Evolutionary conservation across 768 basidiomycete species (phyloP), one percentile per base, ranked within the genome.

Genomic region (Trametes coccinea): DNA sequence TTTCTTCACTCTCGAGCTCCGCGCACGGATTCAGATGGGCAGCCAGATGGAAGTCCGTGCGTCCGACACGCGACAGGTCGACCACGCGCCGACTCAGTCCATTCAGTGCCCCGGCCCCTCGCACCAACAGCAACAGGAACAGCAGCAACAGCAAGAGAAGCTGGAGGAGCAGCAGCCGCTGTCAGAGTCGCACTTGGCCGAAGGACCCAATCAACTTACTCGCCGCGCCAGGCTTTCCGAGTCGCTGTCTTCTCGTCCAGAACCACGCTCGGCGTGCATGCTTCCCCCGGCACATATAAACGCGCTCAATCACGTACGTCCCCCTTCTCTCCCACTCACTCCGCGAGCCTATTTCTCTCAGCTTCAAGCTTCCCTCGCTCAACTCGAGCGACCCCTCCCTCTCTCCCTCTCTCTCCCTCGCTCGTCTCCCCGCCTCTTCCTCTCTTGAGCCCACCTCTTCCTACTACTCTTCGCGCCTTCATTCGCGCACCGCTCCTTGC

Each of bases 201-300:
- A 22, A 8, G 49, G 30, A 27, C 41, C 41, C 49, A 45, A 52
- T 59, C 57, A 22, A 14, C 22, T 37, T 41, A 30, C 14, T 16
- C 41, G 41, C 41, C 53, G 11, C 13, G 37, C 29, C 39, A 37
- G 4, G 34, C 30, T 3, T 11, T 31, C 49, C 34, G 11, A 37
- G 34, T 22, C 22, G 22, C 22, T 22, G 22, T 22, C 49, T 59
- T 51, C 57, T 51, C 49, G 48, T 58, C 56, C 29, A 59, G 57
- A 52, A 59, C 49, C 56, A 44, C 49, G 48, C 29, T 22, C 34
- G 27, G 40, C 56, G 8, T 58, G 48, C 56, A 50, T 51, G 48
- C 56, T 58, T 58, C 56, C 49, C 40, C 41, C 57, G 57, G 49
- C 49, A n/a, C 31, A 44, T 51, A 51, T 59, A 59, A 44, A 59